Evolutionary conservation across 2,329 filamentous ascomycete species (phyloP), one percentile per base, ranked within the genome.

Genomic region (Pseudocercospora crystallina): DNA sequence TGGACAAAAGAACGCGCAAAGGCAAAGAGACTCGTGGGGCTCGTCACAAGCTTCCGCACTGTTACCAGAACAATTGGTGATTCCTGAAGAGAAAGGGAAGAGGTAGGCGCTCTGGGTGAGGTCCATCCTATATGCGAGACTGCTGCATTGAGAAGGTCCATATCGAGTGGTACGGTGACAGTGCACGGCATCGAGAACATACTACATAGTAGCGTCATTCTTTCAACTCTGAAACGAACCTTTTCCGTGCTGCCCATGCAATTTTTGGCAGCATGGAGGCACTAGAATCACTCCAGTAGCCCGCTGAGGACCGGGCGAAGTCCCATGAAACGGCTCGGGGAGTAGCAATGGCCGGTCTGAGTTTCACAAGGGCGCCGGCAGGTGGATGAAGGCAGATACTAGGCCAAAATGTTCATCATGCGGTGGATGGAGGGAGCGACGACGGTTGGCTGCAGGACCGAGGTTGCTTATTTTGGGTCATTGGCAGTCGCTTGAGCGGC

Each of bases 11-110:
- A 63, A 70, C 61, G 37, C 51, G 62, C 55, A 53, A 65, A 65
- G 60, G 42, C 64, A 69, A 71, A 61, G 64, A 69, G 64, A 72
- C 62, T 68, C 64, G 66, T 71, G 58, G 63, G 63, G 62, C 63
- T 69, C 65, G 70, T 67, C 55, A 66, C 54, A 57, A 58, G 52
- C 54, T 45, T 38, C 43, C 40, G 42, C 54, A 53, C 45, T 47
- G 51, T 52, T 57, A 44, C 51, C 50, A 54, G 57, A 57, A 54
- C 51, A 49, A 62, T 60, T 58, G 54, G 58, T 61, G 42, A 46
- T 54, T 57, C 35, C 42, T 57, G 57, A 37, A 54, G 51, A 45
- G 44, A 49, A 51, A 53, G 50, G 49, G 44, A 54, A 45, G 47
- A 53, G 33, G 38, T 47, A 48, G 50, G 49, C 42, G 54, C 47